Evolutionary conservation across 768 basidiomycete species (phyloP), one percentile per base, ranked within the genome.

Genomic region (Hypholoma sublateritium): DNA sequence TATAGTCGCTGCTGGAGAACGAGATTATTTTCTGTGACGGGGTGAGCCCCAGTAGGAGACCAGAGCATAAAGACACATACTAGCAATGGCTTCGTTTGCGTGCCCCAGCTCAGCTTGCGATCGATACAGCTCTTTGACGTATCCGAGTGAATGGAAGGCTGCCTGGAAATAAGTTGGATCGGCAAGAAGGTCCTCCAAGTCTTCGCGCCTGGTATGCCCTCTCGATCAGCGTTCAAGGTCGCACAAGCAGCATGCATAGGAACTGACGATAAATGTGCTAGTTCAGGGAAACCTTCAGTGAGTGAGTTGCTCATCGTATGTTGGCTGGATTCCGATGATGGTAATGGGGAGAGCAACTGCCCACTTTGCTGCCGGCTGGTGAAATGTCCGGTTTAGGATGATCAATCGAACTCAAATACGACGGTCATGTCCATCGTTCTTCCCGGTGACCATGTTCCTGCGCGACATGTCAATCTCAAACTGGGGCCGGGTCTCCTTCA

Each of bases 161-260:
- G 95, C 90, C 69, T 95, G 89, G 61, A 95, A 95, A 69, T 95
- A 95, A 14, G 76, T 73, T 0, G 87, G 88, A 67, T 97, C 92
- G 13, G 80, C 78, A 19, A 97, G 74, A 4, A 97, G 75, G 66
- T 95, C 93, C 70, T 97, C 91, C n/a, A 98, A 79, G 64, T 95
- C 93, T 61, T 92, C 88, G 50, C 91, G 84, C 62, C 93, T 95
- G 50, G 28, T 36, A 32, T 51, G 16, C 49, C 51, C 56, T 48
- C 50, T 44, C 35, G 1, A 21, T 43, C 36, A 37, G 28, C 9
- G 28, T 9, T 32, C 28, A 32, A 32, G 16, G 11, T n/a, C 47
- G 17, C 3, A 37, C 25, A 7, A 28, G 35, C 22, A 22, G 21
- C 44, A 36, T 32, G n/a, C 22, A 28, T 9, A 12, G 14, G 46